Evolutionary conservation across 2,329 filamentous ascomycete genomes (phyloP).

Genomic region (Pseudopithomyces chartarum): DNA sequence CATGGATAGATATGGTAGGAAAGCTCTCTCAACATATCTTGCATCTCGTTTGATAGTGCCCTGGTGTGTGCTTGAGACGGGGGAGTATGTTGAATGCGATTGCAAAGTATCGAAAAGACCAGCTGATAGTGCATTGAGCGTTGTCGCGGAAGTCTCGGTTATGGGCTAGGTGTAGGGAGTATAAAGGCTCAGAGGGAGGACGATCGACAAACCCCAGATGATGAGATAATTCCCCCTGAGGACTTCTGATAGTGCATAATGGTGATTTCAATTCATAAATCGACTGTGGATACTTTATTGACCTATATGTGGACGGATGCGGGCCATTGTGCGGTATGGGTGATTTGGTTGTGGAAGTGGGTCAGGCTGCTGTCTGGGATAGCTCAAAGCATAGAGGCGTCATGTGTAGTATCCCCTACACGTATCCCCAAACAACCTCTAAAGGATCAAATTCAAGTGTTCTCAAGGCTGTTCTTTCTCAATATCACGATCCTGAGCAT

Average conservation of each 20-base stretch:
- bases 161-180: neutral
- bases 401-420: constrained; percentile 15
- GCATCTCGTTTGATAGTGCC: neutral
- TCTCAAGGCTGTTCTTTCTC: constrained; percentile 9
- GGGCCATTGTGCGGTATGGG: constrained; percentile 14
- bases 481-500: constrained; percentile 48
- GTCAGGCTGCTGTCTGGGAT: constrained; percentile 38
- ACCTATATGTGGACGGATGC: constrained; percentile 15
- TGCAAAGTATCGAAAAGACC: too few relatives aligned
- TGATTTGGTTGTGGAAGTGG: constrained; percentile 32
- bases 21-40: neutral
- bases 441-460: constrained; percentile 9
- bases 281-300: constrained; percentile 7
- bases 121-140: neutral
- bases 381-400: constrained; percentile 31
- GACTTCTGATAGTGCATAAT: constrained; percentile 18
- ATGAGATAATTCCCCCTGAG: constrained; percentile 15
- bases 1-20: too few relatives aligned
- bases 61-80: too few relatives aligned
- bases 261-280: neutral
- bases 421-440: constrained; percentile 12
- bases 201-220: neutral
- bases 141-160: constrained; percentile 4
- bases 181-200: neutral
- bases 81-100: too few relatives aligned